These are phyloP conservation scores for Metschnikowia henanensis DNA, from an alignment of 805 yeast genomes.

Conservation along the genomic window DNA sequence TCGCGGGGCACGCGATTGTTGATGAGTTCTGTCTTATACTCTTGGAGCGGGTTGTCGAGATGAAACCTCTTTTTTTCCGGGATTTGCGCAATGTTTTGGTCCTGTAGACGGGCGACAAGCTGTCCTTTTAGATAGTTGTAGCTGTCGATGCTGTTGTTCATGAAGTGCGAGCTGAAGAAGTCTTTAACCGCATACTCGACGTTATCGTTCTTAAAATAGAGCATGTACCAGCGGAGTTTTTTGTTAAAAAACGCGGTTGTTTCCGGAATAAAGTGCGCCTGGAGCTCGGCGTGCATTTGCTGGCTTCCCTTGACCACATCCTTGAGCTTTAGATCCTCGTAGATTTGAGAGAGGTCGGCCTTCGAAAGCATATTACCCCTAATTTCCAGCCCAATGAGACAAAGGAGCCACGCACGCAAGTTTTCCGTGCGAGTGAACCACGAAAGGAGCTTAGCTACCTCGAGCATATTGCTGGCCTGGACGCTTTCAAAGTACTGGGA, in stretches of 20 bases:
- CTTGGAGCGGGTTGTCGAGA: constrained; percentile 30
- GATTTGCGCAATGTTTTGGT: constrained; percentile 25
- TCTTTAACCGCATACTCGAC: constrained; percentile 44
- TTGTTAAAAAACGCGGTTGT: constrained; percentile 30
- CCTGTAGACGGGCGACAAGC: constrained; percentile 30
- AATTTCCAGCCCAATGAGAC: constrained; percentile 16
- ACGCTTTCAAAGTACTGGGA: constrained; percentile 28
- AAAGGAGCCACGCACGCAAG: constrained; percentile 23
- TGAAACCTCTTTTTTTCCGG: constrained; percentile 8
- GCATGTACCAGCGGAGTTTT: constrained; percentile 41
- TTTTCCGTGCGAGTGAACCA: constrained; percentile 27
- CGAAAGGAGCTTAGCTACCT: constrained; percentile 30
- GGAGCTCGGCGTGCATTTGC: constrained; percentile 37
- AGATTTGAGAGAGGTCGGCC: constrained; percentile 17
- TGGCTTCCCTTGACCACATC: constrained; percentile 30
- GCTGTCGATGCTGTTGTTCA: constrained; percentile 38
- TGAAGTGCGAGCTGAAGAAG: constrained; percentile 33
- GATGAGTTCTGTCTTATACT: constrained; percentile 32
- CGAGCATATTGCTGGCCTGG: constrained; percentile 37
- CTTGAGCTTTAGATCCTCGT: constrained; percentile 22
- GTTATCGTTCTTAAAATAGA: constrained; percentile 43
- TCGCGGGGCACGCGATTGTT: constrained; percentile 28
- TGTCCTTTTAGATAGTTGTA: constrained; percentile 41
- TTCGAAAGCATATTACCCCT: constrained; percentile 17
- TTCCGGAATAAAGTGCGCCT: constrained; percentile 32